These are phyloP conservation scores for Globisporangium heterothallicum DNA, from an alignment of 352 stramenopile species.

Conservation along the genomic window DNA sequence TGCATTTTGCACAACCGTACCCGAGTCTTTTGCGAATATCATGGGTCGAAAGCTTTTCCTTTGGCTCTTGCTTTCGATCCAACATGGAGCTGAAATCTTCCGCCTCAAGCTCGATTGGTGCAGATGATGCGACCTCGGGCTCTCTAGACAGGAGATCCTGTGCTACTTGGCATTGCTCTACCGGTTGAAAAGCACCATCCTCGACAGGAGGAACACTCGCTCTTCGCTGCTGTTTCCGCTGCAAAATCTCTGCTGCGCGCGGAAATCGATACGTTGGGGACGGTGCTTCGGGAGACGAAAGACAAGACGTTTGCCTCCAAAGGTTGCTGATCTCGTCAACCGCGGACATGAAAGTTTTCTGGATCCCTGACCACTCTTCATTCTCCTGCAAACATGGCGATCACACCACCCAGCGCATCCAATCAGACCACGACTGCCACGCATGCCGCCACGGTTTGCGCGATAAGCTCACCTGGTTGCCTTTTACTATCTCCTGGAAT, in stretches of 20 bases:
- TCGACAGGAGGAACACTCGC: constrained; percentile 1
- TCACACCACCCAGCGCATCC: no score
- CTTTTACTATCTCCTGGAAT: neutral
- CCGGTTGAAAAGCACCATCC: neutral
- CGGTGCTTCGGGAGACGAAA: neutral
- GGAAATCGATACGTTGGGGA: constrained; percentile 15
- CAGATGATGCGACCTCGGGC: neutral
- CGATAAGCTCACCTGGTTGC: constrained; percentile 7
- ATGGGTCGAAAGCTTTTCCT: constrained; percentile 52
- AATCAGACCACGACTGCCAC: no score
- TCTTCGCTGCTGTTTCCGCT: constrained; percentile 11
- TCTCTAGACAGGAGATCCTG: no score
- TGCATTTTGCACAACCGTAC: constrained; percentile 12
- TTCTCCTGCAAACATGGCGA: constrained; percentile 1
- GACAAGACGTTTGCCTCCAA: neutral
- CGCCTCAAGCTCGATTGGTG: constrained; percentile 21
- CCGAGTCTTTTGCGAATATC: constrained; percentile 56
- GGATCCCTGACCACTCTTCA: constrained; percentile 19
- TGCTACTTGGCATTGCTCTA: no score
- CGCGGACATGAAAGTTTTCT: constrained; percentile 11
- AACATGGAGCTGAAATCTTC: constrained; percentile 64
- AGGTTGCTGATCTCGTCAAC: constrained; percentile 20
- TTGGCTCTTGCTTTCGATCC: constrained; percentile 19
- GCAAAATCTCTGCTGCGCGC: constrained; percentile 23
- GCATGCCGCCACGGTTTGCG: no score